Percentiles rank a stretch among this genome's conserved stretches.
Evolutionary conservation across 2,329 filamentous ascomycete genomes (phyloP).

Genomic region (Rhexocercosporidium sp.): DNA sequence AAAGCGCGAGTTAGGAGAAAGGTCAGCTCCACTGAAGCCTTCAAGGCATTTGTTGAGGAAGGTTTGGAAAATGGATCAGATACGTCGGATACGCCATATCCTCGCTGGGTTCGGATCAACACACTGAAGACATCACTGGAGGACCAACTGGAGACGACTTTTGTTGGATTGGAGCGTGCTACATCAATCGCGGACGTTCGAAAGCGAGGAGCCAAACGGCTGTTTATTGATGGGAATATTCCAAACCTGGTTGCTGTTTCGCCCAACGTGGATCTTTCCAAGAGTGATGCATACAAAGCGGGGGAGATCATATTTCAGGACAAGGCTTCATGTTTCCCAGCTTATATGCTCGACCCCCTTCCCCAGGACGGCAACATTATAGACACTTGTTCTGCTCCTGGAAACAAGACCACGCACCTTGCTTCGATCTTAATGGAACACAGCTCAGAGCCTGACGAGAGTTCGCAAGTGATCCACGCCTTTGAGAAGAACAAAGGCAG

Average conservation of each 20-base stretch:
- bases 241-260: constrained; percentile 84
- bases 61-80: constrained; percentile 51
- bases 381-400: constrained; percentile 93
- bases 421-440: constrained; percentile 69
- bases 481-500: constrained; percentile 78
- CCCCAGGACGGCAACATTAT: constrained; percentile 76
- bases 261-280: constrained; percentile 72
- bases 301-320: constrained; percentile 91
- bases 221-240: constrained; percentile 80
- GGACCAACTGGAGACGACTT: constrained; percentile 76
- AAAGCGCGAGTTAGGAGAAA: constrained; percentile 76
- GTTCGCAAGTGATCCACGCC: constrained; percentile 65
- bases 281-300: constrained; percentile 72
- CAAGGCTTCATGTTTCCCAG: constrained; percentile 96
- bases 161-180: constrained; percentile 66
- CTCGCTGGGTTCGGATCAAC: constrained; percentile 93
- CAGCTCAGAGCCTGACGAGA: constrained; percentile 40
- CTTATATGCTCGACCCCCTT: constrained; percentile 77
- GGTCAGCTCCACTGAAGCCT: constrained; percentile 68
- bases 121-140: constrained; percentile 73
- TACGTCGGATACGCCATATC: constrained; percentile 56
- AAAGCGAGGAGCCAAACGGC: constrained; percentile 50
- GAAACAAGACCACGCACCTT: constrained; percentile 96
- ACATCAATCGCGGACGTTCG: constrained; percentile 62
- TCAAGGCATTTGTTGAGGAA: constrained; percentile 63